Evolutionary conservation across 768 basidiomycete genomes (phyloP).

Genomic region (Termitomyces eurrhizus): DNA sequence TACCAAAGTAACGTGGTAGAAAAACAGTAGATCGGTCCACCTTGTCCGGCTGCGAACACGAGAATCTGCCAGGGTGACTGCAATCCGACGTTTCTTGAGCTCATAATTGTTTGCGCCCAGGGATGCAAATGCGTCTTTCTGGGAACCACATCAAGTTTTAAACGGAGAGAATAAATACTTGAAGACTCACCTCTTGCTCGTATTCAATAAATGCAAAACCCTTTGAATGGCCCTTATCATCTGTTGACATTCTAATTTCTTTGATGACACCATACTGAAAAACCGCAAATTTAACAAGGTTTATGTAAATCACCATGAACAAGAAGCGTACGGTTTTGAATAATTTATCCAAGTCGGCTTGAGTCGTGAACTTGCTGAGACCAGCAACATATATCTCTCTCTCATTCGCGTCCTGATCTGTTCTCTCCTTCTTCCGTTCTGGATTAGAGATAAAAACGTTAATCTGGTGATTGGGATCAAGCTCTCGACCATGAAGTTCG

Average conservation of each 20-base stretch:
- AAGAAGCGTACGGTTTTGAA: slow-evolving; percentile 63
- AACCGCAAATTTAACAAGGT: slow-evolving; percentile 2
- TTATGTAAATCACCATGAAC: not conserved
- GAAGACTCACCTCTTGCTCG: slow-evolving; percentile 61
- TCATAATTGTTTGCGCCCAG: slow-evolving; percentile 83
- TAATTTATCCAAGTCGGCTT: slow-evolving; percentile 72
- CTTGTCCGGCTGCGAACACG: slow-evolving; percentile 52
- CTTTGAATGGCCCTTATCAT: slow-evolving; percentile 64
- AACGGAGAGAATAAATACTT: not conserved
- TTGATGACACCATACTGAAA: slow-evolving; percentile 78
- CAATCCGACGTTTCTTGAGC: slow-evolving; percentile 85
- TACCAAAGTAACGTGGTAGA: not conserved
- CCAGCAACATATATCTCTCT: slow-evolving; percentile 88
- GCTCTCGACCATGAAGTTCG: slow-evolving; percentile 73
- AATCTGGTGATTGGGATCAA: slow-evolving; percentile 63
- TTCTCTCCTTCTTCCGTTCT: slow-evolving; percentile 82
- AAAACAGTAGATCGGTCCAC: slow-evolving; percentile 29
- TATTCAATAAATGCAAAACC: slow-evolving; percentile 96
- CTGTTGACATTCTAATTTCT: slow-evolving; percentile 73
- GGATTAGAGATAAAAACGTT: slow-evolving; percentile 90
- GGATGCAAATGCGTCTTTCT: slow-evolving; percentile 70
- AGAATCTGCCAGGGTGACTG: slow-evolving; percentile 81
- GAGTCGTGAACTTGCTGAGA: slow-evolving; percentile 71
- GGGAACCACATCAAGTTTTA: not conserved
- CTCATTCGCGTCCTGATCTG: slow-evolving; percentile 81